Conservation (phyloP, 2,329 filamentous ascomycete genomes). For the Fonsecaea pugnacius region DNA sequence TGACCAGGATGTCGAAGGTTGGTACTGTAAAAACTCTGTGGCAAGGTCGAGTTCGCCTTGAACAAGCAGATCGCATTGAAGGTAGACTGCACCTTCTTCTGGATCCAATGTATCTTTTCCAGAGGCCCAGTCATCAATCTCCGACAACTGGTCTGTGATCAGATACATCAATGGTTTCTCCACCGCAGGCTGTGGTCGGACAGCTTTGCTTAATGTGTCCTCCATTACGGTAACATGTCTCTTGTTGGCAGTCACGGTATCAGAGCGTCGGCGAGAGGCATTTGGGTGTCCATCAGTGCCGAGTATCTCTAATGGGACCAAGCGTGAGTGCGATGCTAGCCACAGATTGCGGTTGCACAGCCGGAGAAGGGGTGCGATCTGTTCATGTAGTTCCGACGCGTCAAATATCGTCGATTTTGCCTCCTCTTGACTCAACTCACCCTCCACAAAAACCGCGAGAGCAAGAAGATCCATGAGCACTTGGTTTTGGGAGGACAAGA, state of each 20-base stretch:
- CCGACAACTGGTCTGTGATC: slow-evolving; percentile 49
- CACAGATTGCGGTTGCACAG: slow-evolving; percentile 72
- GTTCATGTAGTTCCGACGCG: slow-evolving; percentile 61
- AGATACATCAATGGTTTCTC: slow-evolving; percentile 49
- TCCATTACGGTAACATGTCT: slow-evolving; percentile 48
- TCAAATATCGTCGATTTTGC: slow-evolving; percentile 68
- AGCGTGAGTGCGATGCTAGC: slow-evolving; percentile 56
- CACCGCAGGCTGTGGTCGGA: slow-evolving; percentile 49
- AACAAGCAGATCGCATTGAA: slow-evolving; percentile 69
- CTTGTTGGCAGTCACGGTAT: slow-evolving; percentile 35
- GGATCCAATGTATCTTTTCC: slow-evolving; percentile 55
- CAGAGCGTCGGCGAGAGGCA: slow-evolving; percentile 38
- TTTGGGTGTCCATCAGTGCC: slow-evolving; percentile 37
- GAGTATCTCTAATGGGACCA: slow-evolving; percentile 39
- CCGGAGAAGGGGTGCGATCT: slow-evolving; percentile 70
- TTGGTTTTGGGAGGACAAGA: slow-evolving; percentile 71
- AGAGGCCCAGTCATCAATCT: slow-evolving; percentile 56
- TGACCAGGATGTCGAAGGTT: slow-evolving; percentile 62
- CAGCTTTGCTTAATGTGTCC: slow-evolving; percentile 50
- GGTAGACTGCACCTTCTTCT: slow-evolving; percentile 66
- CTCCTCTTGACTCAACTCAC: slow-evolving; percentile 75
- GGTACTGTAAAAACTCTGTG: slow-evolving; percentile 68
- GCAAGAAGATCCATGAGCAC: slow-evolving; percentile 81
- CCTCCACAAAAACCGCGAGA: slow-evolving; percentile 83
- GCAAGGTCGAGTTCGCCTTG: slow-evolving; percentile 70